These are phyloP conservation scores for Heterobasidion occidentale DNA, from an alignment of 1,284 basidiomycete species.

Conservation along the genomic window DNA sequence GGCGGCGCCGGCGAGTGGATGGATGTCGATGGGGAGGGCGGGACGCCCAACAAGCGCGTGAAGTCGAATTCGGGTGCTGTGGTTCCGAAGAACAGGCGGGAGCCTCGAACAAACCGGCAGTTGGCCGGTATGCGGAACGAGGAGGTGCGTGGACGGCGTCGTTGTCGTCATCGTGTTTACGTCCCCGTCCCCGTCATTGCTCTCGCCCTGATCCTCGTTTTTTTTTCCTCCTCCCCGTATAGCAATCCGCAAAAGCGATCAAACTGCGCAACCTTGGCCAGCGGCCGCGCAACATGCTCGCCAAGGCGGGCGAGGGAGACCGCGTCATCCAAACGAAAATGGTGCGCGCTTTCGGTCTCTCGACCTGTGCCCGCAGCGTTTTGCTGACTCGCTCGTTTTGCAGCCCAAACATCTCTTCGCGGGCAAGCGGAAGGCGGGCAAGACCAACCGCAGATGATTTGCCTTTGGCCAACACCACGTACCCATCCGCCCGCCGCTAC, in stretches of 20 bases:
- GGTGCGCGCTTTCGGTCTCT: conserved; percentile 34
- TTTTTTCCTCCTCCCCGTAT: conserved; percentile 12
- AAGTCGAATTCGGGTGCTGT: conserved; percentile 60
- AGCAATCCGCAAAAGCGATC: conserved; percentile 77
- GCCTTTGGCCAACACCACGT: neutral
- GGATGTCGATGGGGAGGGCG: conserved; percentile 49
- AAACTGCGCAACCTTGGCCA: conserved; percentile 81
- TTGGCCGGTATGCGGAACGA: conserved; percentile 75
- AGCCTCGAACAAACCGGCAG: conserved; percentile 65
- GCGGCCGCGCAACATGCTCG: conserved; percentile 78
- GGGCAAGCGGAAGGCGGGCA: conserved; percentile 85
- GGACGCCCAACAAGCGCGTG: conserved; percentile 43
- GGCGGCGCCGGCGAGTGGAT: conserved; percentile 41
- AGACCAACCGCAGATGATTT: conserved; percentile 69
- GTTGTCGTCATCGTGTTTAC: neutral
- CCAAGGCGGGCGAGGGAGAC: conserved; percentile 87
- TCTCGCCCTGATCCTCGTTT: neutral
- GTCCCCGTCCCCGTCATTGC: neutral
- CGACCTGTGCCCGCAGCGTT: conserved; percentile 10
- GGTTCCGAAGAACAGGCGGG: conserved; percentile 40
- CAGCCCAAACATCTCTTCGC: conserved; percentile 82
- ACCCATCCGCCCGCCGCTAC: too few relatives aligned
- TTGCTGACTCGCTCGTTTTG: conserved; percentile 10
- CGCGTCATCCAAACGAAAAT: conserved; percentile 74
- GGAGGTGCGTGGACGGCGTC: conserved; percentile 36